Conservation (phyloP, 2,329 filamentous ascomycete genomes). For the Ceratocystis cacaofunesta region DNA sequence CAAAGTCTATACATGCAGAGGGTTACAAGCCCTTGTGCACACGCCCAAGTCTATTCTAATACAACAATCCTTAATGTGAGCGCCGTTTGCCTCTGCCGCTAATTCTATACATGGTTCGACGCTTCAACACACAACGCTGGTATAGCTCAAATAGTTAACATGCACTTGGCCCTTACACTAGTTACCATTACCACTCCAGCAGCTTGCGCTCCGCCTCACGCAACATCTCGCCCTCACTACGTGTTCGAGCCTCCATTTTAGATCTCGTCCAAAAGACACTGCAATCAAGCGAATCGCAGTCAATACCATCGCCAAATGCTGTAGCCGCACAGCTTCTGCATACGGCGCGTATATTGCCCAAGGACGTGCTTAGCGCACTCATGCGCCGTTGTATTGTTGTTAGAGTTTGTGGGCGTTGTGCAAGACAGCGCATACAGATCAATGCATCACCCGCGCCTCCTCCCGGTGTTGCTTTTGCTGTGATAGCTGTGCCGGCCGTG, state of each 20-base stretch:
- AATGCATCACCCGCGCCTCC: background rate
- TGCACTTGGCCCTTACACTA: background rate
- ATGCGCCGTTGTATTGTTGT: conserved; percentile 46
- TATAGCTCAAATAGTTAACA: background rate
- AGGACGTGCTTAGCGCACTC: conserved; percentile 43
- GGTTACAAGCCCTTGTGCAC: too few relatives aligned
- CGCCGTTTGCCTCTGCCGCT: too few relatives aligned
- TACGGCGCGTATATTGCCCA: conserved; percentile 49
- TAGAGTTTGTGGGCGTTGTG: conserved; percentile 36
- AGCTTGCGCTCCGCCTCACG: conserved; percentile 23
- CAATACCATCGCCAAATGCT: conserved; percentile 59
- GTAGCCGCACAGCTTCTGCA: conserved; percentile 70
- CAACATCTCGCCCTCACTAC: conserved; percentile 25
- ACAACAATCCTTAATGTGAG: too few relatives aligned
- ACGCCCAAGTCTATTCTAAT: too few relatives aligned
- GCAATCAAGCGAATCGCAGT: conserved; percentile 82
- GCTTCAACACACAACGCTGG: too few relatives aligned
- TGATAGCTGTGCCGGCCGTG: background rate
- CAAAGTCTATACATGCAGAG: too few relatives aligned
- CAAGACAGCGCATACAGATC: conserved; percentile 35
- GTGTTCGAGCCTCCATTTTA: conserved; percentile 40
- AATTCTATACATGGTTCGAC: background rate
- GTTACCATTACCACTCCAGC: conserved; percentile 24
- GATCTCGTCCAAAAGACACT: conserved; percentile 74
- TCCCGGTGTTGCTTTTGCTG: too few relatives aligned